A percentile compares a stretch with the other conserved stretches of the same genome.
These are phyloP conservation scores for Paraphaeosphaeria minitans DNA, from an alignment of 2,329 filamentous ascomycete species.

Conservation along the genomic window DNA sequence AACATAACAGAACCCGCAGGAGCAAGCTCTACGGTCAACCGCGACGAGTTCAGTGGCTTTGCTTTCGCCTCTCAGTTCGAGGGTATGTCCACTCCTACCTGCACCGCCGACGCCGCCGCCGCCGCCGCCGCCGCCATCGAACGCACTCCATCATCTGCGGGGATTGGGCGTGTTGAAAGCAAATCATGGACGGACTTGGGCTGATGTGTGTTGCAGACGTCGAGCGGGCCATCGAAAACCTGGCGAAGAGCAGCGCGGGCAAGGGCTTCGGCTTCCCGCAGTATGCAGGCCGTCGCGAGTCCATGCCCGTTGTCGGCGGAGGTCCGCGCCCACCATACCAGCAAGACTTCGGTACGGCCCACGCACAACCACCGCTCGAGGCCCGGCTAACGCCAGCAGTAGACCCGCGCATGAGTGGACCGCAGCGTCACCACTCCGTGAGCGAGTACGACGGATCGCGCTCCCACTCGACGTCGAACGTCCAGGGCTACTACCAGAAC, in stretches of 20 bases:
- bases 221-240: constrained; percentile 91
- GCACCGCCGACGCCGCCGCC: not conserved
- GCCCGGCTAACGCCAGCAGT: constrained; percentile 27
- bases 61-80: constrained; percentile 90
- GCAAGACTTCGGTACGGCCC: constrained; percentile 62
- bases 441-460: constrained; percentile 82
- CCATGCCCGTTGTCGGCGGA: constrained; percentile 67
- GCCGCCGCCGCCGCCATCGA: not conserved
- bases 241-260: constrained; percentile 79
- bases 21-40: constrained; percentile 70
- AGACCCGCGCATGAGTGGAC: constrained; percentile 74
- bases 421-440: constrained; percentile 80
- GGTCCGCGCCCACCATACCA: constrained; percentile 56
- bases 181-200: constrained; percentile 4
- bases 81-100: constrained; percentile 64
- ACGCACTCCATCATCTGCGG: not conserved
- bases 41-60: constrained; percentile 65
- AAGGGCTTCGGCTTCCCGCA: constrained; percentile 72
- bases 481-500: constrained; percentile 91
- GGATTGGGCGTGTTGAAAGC: constrained; percentile 11
- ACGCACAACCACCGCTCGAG: constrained; percentile 8
- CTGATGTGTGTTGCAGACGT: constrained; percentile 69
- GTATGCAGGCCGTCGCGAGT: constrained; percentile 76
- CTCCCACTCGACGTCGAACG: constrained; percentile 74
- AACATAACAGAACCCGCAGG: constrained; percentile 57